Percentiles rank a stretch among this genome's conserved stretches.
Conservation (phyloP, 768 basidiomycete genomes). For the Mycena latifolia region DNA sequence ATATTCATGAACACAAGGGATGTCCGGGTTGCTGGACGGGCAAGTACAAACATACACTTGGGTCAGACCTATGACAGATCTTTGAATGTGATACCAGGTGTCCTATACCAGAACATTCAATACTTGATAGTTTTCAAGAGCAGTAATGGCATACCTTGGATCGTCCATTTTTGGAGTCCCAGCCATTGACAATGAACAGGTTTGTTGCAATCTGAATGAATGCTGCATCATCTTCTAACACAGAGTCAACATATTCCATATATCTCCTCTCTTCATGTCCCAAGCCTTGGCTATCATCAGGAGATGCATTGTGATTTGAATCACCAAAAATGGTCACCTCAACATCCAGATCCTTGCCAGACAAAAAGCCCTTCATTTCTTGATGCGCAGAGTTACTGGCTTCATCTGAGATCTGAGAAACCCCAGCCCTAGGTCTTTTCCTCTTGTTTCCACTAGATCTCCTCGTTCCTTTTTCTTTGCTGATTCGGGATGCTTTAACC, state of each 20-base stretch:
- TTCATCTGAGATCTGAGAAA: too few species aligned
- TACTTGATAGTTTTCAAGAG: too few species aligned
- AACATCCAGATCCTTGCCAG: too few species aligned
- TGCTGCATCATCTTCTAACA: background rate
- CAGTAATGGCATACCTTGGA: slow-evolving; percentile 3
- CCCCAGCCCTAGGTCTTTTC: too few species aligned
- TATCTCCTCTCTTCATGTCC: background rate
- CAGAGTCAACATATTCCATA: background rate
- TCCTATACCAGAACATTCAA: background rate
- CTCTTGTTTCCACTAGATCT: too few species aligned
- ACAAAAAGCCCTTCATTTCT: too few species aligned
- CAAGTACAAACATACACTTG: slow-evolving; percentile 3
- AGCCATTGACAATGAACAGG: slow-evolving; percentile 22
- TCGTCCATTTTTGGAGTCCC: background rate
- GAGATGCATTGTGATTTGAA: too few species aligned
- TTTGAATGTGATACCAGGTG: slow-evolving; percentile 23
- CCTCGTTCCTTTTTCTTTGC: too few species aligned
- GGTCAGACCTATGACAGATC: background rate
- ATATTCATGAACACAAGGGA: slow-evolving; percentile 8
- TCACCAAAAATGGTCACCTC: too few species aligned
- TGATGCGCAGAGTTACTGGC: too few species aligned
- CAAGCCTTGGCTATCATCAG: too few species aligned
- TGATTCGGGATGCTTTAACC: too few species aligned
- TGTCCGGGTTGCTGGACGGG: background rate
- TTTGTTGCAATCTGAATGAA: background rate